Base-by-base conservation (phyloP, 306 rosid genomes). In the Vigna trinervia region DNA sequence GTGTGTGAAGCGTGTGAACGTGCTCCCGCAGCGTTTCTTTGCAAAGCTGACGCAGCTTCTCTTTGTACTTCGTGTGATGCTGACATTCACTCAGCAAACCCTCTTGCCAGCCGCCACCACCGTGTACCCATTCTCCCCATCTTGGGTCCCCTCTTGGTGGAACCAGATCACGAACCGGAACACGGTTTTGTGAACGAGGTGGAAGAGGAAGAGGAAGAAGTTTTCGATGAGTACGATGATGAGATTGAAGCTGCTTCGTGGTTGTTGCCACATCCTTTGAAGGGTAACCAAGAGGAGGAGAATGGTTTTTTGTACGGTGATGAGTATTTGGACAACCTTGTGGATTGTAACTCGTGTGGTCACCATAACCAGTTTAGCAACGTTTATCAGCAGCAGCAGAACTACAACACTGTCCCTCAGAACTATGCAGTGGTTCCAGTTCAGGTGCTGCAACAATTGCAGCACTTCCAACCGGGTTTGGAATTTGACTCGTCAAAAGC, bases 41-140 rank as follows among this genome's bases (percentile, higher is more conserved):
- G 98, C 82, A 93, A 85, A 46, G 98, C 96, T 0, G 98, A 93
- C 47, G 87, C 91, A 0, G 96, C 98, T 0, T 91, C 96, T 0
- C 98, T 93, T 10, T 93, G 98, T 59, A 32, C 85, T 14, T 46
- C 90, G n/a, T 91, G 98, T 63, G 98, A 93, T 51, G 89, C 93
- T 0, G 92, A 88, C 14, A 88, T 91, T 80, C 98, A 93, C 88
- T 84, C 91, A 0, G 94, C 98, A 1, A 91, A 91, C 58, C 90
- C 93, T 1, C 87, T 91, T 0, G 96, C 96, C 1, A 62, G 92
- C 73, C 93, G 95, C 58, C 96, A 91, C 88, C 93, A 89, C 71
- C 98, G 98, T 0, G 90, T 89, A 5, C 90, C 95, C 1, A 76
- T 90, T 19, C 83, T 77, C 8, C 93, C 89, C 1, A 64, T 85